A percentile compares a stretch with the other conserved stretches of the same genome.
These are phyloP conservation scores for Alternaria sp. DNA, from an alignment of 2,329 filamentous ascomycete species.

Conservation along the genomic window DNA sequence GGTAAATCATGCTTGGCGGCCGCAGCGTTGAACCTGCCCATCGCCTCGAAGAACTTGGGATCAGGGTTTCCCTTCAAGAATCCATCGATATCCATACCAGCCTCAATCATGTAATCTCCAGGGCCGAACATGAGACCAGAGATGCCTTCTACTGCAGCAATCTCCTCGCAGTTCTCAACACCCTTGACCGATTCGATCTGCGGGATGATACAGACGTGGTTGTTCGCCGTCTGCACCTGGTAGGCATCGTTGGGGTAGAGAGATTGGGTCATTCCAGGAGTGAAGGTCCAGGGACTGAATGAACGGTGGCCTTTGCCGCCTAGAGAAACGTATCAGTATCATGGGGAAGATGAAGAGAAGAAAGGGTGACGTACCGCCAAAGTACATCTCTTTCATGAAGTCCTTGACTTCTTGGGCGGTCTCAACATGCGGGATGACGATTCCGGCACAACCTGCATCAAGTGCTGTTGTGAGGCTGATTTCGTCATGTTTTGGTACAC, in stretches of 20 bases:
- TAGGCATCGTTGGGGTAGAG: conserved; percentile 35
- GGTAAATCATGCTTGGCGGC: conserved; percentile 34
- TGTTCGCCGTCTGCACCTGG: conserved; percentile 35
- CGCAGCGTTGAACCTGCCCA: conserved; percentile 30
- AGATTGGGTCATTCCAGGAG: conserved; percentile 27
- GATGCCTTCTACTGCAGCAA: conserved; percentile 37
- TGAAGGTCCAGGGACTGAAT: conserved; percentile 39
- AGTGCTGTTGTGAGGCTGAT: conserved; percentile 33
- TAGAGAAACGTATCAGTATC: conserved; percentile 6
- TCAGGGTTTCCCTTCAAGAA: conserved; percentile 26
- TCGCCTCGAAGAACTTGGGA: conserved; percentile 26
- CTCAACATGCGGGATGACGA: conserved; percentile 35
- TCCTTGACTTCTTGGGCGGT: conserved; percentile 34
- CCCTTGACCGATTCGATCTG: conserved; percentile 40
- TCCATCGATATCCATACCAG: conserved; percentile 28
- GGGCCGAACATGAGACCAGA: conserved; percentile 38
- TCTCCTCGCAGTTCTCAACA: conserved; percentile 36
- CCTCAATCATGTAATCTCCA: conserved; percentile 38
- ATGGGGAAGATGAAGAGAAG: background rate
- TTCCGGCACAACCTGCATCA: conserved; percentile 35
- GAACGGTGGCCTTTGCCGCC: conserved; percentile 29
- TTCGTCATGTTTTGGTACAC: conserved; percentile 36
- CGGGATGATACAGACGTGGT: conserved; percentile 37
- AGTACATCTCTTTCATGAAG: conserved; percentile 36
- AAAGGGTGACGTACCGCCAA: conserved; percentile 11